A percentile compares a stretch with the other conserved stretches of the same genome.
Conservation (phyloP, 805 yeast species). For the Barnettozyma populi region DNA sequence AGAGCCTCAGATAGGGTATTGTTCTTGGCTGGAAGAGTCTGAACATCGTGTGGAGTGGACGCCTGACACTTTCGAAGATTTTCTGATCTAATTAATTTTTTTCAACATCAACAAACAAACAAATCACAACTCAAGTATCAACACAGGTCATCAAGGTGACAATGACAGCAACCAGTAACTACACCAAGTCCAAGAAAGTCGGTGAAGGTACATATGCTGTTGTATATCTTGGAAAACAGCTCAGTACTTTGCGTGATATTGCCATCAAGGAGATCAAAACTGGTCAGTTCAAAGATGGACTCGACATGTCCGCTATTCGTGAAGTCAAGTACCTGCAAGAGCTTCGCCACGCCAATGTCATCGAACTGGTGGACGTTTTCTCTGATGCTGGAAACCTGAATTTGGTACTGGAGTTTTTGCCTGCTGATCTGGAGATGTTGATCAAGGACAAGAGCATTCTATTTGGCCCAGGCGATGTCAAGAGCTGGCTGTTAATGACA, state of each 20-base stretch:
- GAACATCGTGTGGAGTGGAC: not conserved
- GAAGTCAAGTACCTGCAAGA: conserved; percentile 89
- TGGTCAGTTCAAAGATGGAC: conserved; percentile 89
- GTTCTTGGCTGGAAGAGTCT: not conserved
- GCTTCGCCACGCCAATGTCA: conserved; percentile 69
- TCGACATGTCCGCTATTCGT: conserved; percentile 96
- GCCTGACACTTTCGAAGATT: not conserved
- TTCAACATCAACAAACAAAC: not conserved
- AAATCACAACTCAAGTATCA: no score
- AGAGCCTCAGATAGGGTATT: not conserved
- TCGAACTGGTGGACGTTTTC: conserved; percentile 85
- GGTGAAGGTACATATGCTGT: conserved; percentile 99
- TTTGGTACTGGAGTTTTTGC: conserved; percentile 87
- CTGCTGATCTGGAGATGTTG: conserved; percentile 85
- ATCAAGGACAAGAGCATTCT: conserved; percentile 74
- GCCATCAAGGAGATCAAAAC: conserved; percentile 96
- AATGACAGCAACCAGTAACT: conserved; percentile 1
- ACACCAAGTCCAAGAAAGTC: conserved; percentile 55
- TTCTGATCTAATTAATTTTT: not conserved
- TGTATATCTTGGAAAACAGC: conserved; percentile 77
- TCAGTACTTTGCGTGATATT: conserved; percentile 49
- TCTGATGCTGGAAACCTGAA: conserved; percentile 61
- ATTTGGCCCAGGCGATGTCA: conserved; percentile 82
- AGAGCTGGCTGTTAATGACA: conserved; percentile 93
- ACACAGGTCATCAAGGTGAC: not conserved